A percentile compares a stretch with the other conserved stretches of the same genome.
These are phyloP conservation scores for Leucosporidium yakuticum DNA, from an alignment of 768 basidiomycete genomes.

Conservation along the genomic window DNA sequence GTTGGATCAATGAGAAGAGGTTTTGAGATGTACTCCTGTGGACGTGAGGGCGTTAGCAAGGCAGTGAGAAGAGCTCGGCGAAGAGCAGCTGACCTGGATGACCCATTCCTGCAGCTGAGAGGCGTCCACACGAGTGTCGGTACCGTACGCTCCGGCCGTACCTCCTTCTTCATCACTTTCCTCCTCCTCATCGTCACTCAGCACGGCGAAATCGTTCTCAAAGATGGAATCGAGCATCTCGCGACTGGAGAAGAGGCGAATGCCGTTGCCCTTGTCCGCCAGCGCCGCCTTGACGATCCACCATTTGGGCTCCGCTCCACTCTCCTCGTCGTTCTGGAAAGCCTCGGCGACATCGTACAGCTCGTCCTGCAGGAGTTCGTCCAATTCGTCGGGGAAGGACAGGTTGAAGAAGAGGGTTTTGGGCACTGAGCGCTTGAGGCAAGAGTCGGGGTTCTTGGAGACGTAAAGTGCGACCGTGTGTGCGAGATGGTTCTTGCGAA, in stretches of 20 bases:
- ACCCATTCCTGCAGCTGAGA: constrained; percentile 94
- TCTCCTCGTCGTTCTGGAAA: constrained; percentile 50
- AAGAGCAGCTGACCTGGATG: constrained; percentile 63
- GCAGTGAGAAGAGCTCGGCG: background rate
- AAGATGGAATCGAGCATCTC: constrained; percentile 67
- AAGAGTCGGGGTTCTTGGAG: constrained; percentile 61
- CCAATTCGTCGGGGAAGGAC: constrained; percentile 85
- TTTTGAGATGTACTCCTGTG: constrained; percentile 72
- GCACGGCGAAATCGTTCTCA: constrained; percentile 60
- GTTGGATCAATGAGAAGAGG: constrained; percentile 72
- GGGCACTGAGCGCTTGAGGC: constrained; percentile 57
- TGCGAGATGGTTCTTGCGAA: constrained; percentile 87
- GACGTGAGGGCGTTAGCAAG: background rate
- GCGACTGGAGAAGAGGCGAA: constrained; percentile 77
- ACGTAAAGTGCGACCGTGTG: constrained; percentile 64
- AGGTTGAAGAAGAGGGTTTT: constrained; percentile 78
- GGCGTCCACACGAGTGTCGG: constrained; percentile 56
- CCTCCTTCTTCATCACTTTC: constrained; percentile 22
- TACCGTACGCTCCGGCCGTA: constrained; percentile 30
- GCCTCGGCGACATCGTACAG: constrained; percentile 72
- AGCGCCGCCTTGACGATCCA: constrained; percentile 97
- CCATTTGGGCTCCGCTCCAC: constrained; percentile 51
- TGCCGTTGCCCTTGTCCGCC: constrained; percentile 93
- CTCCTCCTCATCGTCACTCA: constrained; percentile 32
- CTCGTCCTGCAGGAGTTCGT: constrained; percentile 88